These are phyloP conservation scores for Russula brevipes DNA, from an alignment of 768 basidiomycete genomes.

Conservation along the genomic window DNA sequence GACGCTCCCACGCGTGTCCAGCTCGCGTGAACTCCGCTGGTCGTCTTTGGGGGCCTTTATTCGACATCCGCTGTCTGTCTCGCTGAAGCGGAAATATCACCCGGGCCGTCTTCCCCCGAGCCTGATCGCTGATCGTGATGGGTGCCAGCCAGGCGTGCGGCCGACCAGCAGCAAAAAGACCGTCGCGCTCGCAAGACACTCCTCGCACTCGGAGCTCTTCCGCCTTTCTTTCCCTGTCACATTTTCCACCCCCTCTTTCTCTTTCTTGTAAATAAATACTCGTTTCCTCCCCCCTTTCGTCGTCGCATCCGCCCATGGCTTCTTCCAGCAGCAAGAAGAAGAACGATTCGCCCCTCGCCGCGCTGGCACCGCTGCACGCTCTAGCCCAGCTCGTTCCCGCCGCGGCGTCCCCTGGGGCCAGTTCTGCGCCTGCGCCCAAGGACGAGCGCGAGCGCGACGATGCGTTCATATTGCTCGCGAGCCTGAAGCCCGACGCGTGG, in stretches of 20 bases:
- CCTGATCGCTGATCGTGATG: too few relatives aligned
- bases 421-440: background rate
- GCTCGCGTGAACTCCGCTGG: background rate
- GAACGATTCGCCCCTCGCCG: conserved; percentile 2
- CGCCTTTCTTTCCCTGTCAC: background rate
- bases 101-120: too few relatives aligned
- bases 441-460: background rate
- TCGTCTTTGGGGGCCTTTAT: background rate
- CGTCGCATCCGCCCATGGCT: background rate
- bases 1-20: conserved; percentile 2
- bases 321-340: background rate
- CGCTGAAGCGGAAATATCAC: background rate
- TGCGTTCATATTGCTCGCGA: conserved; percentile 11
- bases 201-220: background rate
- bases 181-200: too few relatives aligned
- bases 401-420: background rate
- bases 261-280: conserved; percentile 6
- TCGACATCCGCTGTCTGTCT: background rate
- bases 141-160: too few relatives aligned
- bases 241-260: background rate
- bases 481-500: conserved; percentile 8
- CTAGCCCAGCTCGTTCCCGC: conserved; percentile 10
- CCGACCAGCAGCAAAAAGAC: too few relatives aligned
- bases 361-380: conserved; percentile 14
- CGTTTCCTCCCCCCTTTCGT: background rate